Conservation (phyloP, 75 land plant genomes). For the Selaginella moellendorffii region DNA sequence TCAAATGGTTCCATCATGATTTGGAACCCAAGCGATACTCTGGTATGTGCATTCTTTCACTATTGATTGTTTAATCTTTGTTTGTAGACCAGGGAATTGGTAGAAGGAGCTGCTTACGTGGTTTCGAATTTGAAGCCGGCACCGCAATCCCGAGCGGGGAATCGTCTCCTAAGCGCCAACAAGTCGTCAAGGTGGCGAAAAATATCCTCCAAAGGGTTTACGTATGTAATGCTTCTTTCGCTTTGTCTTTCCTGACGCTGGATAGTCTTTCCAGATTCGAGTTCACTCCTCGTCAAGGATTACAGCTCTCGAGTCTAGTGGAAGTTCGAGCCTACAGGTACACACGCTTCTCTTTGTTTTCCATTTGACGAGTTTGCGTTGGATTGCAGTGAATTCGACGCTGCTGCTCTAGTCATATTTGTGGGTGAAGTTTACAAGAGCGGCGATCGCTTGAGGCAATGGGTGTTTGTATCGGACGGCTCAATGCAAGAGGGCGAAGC, state of each 20-base stretch:
- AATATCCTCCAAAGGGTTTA: not conserved
- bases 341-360: not conserved
- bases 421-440: conserved; percentile 47
- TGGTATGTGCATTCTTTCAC: not conserved
- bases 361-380: not conserved
- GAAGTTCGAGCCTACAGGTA: conserved; percentile 50
- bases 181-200: not conserved
- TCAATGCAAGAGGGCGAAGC: conserved; percentile 18
- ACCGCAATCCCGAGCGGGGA: not conserved
- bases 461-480: conserved; percentile 67
- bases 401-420: conserved; percentile 41
- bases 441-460: conserved; percentile 43
- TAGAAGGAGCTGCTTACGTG: not conserved
- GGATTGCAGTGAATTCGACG: conserved; percentile 59
- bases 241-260: not conserved
- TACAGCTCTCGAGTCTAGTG: conserved; percentile 34
- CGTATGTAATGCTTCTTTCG: not conserved
- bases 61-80: not conserved
- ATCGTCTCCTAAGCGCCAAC: not conserved
- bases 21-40: not conserved
- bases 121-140: not conserved
- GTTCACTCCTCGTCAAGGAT: conserved; percentile 38
- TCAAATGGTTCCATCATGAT: not conserved
- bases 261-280: conserved; percentile 23
- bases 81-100: not conserved